phyloP scores from a whole-genome alignment of 306 rosid genomes.

The Cotoneaster glaucophyllus region DNA sequence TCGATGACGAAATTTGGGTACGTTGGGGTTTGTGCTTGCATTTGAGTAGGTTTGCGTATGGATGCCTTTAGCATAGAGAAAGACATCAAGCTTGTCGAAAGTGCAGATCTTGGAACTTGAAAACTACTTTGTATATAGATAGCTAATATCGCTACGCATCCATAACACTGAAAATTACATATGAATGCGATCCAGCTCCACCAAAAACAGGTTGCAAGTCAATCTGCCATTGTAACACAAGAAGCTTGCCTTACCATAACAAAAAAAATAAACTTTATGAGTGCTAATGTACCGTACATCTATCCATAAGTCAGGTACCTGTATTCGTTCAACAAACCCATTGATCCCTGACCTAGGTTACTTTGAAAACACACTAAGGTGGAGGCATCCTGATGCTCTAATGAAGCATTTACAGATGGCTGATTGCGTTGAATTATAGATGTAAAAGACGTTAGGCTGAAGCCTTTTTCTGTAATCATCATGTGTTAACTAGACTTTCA shows the following conservation, averaged over 20 bases:
- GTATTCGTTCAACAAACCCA: not conserved
- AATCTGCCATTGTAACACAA: not conserved
- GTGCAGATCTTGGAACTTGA: not conserved
- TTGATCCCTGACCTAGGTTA: not conserved
- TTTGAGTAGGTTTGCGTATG: not conserved
- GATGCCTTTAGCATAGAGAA: not conserved
- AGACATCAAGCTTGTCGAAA: not conserved
- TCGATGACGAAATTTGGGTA: not conserved
- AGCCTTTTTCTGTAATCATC: not conserved
- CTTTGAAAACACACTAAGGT: not conserved
- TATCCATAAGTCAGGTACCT: not conserved
- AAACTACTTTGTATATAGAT: not conserved
- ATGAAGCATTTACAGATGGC: not conserved
- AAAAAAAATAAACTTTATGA: not conserved
- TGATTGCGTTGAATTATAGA: not conserved
- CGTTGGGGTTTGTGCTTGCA: not conserved
- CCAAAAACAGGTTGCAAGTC: not conserved
- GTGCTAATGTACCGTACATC: not conserved
- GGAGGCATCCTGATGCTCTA: not conserved
- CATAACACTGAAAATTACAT: not conserved
- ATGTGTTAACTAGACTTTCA: not conserved
- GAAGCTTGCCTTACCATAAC: not conserved
- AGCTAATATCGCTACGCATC: not conserved
- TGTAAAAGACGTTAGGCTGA: not conserved
- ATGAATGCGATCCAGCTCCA: not conserved